Base-by-base conservation (phyloP, 805 yeast genomes). In the Suhomyces prunicola region DNA sequence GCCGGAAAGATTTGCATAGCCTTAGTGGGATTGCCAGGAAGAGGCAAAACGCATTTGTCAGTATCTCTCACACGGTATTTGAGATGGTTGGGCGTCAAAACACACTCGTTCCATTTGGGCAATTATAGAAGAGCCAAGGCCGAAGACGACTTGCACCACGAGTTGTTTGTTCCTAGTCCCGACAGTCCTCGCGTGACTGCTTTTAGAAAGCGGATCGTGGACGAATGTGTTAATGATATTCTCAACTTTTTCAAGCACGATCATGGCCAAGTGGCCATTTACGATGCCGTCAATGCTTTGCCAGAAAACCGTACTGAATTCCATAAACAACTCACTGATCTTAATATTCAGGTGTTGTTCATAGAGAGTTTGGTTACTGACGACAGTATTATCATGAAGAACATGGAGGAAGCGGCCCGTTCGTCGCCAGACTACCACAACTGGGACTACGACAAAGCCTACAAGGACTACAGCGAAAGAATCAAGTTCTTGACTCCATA, bases 11-110 rank as follows among this genome's bases (percentile, higher is more conserved):
- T 94, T 44, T 84, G 96, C 61, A 87, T 94, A 50, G 90, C 88
- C 4, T 78, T 94, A 59, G 93, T 89, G 4, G 99, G 99, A 0
- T 77, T 92, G 54, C 98, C 99, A 2, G 98, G 97, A 1, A 80
- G 98, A 47, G 97, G 98, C 2, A 94, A 94, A 67, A 94, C 99
- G 1, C 90, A 91, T 66, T 77, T 93, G 48, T 87, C 97, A 5
- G 97, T 93, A 40, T 86, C 96, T 12, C 78, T 94, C 57, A 90
- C 97, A 4, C 81, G 99, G 54, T 94, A 92, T 68, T 76, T 96
- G 59, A 81, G 97, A 62, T 94, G 99, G 99, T 76, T 94, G 45
- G 99, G 99, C 5, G 98, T 94, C 19, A 86, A 88, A 63, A 86
- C 97, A 1, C 92, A 90, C 61, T 84, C 90, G 27, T 93, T 90